phyloP scores from a whole-genome alignment of 805 yeast genomes.

The Candida loeiensis region DNA sequence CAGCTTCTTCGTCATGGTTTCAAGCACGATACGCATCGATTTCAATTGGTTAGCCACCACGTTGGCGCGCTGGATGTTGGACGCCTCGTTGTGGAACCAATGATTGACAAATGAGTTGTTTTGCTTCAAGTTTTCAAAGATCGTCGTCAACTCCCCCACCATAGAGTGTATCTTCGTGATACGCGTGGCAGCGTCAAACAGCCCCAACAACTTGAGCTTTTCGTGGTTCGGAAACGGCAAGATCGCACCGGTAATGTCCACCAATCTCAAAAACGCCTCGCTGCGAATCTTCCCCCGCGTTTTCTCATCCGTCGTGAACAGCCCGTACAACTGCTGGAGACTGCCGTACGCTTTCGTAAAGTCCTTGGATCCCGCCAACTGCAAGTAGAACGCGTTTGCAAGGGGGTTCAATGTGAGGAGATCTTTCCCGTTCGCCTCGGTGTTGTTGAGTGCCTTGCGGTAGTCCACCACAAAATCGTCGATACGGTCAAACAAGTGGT shows the following conservation, averaged over 20 bases:
- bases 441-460: conserved; percentile 25
- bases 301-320: conserved; percentile 15
- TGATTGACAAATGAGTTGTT: conserved; percentile 37
- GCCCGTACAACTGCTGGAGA: conserved; percentile 32
- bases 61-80: conserved; percentile 50
- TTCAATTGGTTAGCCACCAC: conserved; percentile 55
- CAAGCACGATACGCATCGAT: conserved; percentile 48
- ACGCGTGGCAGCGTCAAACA: conserved; percentile 32
- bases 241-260: conserved; percentile 49
- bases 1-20: conserved; percentile 35
- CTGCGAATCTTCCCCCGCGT: conserved; percentile 9
- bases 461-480: conserved; percentile 38
- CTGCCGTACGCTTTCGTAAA: conserved; percentile 44
- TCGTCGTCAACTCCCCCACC: conserved; percentile 30
- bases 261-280: conserved; percentile 15
- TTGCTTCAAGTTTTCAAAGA: conserved; percentile 34
- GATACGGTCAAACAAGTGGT: conserved; percentile 32
- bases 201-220: conserved; percentile 37
- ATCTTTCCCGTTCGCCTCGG: conserved; percentile 15
- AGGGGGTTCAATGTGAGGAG: conserved; percentile 56
- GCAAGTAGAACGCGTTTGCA: conserved; percentile 54
- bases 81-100: conserved; percentile 48
- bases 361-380: conserved; percentile 47
- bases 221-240: conserved; percentile 47
- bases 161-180: conserved; percentile 27